Conservation (phyloP, 495 filamentous ascomycete species). For the Tuber brumale region DNA sequence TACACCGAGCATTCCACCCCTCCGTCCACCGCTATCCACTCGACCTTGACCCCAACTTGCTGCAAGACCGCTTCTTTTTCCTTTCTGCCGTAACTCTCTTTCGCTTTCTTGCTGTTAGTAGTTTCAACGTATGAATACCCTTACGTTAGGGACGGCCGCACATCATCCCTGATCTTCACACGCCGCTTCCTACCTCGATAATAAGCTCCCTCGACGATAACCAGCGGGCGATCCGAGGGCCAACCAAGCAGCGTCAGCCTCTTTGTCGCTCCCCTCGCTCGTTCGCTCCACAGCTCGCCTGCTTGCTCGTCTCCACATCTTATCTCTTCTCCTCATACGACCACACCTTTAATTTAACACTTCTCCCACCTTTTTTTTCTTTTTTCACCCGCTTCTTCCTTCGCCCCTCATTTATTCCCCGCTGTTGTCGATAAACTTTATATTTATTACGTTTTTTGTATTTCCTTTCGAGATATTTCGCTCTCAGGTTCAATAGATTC, state of each 20-base stretch:
- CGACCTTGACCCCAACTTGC: background rate
- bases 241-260: background rate
- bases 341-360: slow-evolving; percentile 4
- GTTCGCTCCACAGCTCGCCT: slow-evolving; percentile 1
- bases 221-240: background rate
- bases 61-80: slow-evolving; percentile 4
- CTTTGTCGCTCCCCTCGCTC: background rate
- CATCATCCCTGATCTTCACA: background rate
- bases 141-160: background rate
- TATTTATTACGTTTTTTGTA: background rate
- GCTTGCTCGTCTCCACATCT: slow-evolving; percentile 1
- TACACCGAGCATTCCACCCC: background rate
- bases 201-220: slow-evolving; percentile 3
- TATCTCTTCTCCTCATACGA: background rate
- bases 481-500: background rate
- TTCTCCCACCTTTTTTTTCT: background rate
- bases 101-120: background rate
- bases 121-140: background rate
- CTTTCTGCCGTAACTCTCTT: background rate
- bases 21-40: background rate
- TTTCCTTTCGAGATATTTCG: background rate
- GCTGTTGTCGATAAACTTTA: background rate
- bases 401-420: slow-evolving; percentile 2
- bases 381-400: background rate
- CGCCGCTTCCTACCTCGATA: background rate